These are phyloP conservation scores for Wickerhamiella sergipiensis DNA, from an alignment of 805 yeast genomes.

Conservation along the genomic window DNA sequence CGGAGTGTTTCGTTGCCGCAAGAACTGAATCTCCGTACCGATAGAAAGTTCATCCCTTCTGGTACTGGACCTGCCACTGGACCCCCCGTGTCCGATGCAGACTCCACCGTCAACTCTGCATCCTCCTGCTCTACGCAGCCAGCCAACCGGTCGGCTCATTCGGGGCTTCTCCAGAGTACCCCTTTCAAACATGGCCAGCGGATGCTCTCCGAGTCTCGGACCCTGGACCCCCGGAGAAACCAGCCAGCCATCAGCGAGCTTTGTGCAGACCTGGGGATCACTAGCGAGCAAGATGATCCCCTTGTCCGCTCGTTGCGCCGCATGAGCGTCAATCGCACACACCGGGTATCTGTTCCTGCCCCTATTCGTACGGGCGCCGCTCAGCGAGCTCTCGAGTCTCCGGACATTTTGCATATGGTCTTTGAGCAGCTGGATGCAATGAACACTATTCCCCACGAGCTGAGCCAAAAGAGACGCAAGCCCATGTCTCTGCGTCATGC, in stretches of 20 bases:
- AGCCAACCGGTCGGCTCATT: neutral
- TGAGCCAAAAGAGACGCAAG: slow-evolving; percentile 44
- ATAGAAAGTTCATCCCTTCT: neutral
- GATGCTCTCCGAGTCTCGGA: slow-evolving; percentile 1
- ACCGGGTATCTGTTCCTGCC: neutral
- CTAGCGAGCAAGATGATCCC: neutral
- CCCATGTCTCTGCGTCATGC: slow-evolving; percentile 64
- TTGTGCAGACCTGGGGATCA: slow-evolving; percentile 7
- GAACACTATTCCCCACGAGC: slow-evolving; percentile 46
- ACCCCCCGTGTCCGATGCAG: neutral
- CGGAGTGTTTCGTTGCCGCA: neutral
- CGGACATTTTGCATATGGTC: slow-evolving; percentile 58
- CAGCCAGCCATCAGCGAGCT: slow-evolving; percentile 5
- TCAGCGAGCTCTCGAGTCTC: slow-evolving; percentile 48
- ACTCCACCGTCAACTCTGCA: neutral
- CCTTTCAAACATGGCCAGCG: slow-evolving; percentile 1
- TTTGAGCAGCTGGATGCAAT: slow-evolving; percentile 46
- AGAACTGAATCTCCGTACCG: neutral
- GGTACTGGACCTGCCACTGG: neutral
- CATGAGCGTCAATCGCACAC: neutral
- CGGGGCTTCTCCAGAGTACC: neutral
- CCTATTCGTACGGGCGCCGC: slow-evolving; percentile 6
- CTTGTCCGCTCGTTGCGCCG: neutral
- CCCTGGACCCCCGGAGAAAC: neutral
- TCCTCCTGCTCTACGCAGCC: neutral